Conservation (phyloP, 331 rosid species). For the Arachis monticola region DNA sequence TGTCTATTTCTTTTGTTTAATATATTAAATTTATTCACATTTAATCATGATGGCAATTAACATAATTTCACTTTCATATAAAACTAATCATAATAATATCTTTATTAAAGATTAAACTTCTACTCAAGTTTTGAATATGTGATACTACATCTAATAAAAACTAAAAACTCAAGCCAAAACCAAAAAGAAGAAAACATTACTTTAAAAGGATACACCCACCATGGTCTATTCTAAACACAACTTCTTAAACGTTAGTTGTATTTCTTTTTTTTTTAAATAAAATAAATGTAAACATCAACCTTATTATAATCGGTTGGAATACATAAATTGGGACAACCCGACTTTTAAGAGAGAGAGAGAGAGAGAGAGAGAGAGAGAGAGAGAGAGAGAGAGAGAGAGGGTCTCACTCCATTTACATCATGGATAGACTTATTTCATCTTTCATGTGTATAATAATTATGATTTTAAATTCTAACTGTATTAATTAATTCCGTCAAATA, state of each 20-base stretch:
- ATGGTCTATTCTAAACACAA: background rate
- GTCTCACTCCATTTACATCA: background rate
- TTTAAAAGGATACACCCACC: background rate
- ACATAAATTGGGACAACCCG: background rate
- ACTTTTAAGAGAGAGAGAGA: background rate
- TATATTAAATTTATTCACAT: background rate
- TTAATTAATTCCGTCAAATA: background rate
- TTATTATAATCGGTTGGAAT: too few species aligned
- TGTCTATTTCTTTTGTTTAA: background rate
- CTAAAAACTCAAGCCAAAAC: too few species aligned
- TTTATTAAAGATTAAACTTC: background rate
- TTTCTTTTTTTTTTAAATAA: too few species aligned
- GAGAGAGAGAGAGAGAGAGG: background rate
- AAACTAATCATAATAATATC: background rate
- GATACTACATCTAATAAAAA: too few species aligned
- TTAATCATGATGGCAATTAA: background rate
- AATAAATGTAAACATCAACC: background rate
- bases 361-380: background rate
- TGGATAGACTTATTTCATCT: background rate
- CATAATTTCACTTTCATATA: background rate
- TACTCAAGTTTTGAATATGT: background rate
- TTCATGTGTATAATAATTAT: background rate
- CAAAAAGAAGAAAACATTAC: background rate
- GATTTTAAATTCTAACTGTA: background rate
- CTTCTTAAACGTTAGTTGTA: background rate